Evolutionary conservation across 805 yeast species (phyloP).

Genomic region (Saccharomycopsis sp.): DNA sequence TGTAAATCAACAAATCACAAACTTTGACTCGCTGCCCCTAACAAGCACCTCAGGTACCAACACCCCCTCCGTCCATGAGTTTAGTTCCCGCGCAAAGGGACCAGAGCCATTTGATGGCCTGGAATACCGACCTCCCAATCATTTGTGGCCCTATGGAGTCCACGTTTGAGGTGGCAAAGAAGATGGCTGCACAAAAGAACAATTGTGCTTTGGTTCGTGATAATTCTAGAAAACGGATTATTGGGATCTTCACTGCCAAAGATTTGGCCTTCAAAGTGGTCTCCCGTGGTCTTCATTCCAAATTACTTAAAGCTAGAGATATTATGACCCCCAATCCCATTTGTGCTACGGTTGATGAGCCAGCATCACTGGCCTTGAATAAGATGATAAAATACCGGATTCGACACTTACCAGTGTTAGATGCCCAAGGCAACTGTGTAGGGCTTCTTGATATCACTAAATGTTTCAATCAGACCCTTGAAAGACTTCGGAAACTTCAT

Average conservation of each 20-base stretch:
- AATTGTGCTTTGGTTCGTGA: slow-evolving; percentile 33
- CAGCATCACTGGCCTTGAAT: slow-evolving; percentile 32
- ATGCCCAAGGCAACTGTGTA: slow-evolving; percentile 26
- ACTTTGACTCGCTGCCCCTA: no score
- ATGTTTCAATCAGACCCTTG: slow-evolving; percentile 38
- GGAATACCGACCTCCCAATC: slow-evolving; percentile 27
- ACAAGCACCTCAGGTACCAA: no score
- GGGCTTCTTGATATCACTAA: slow-evolving; percentile 37
- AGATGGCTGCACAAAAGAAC: slow-evolving; percentile 30
- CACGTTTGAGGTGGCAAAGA: slow-evolving; percentile 25
- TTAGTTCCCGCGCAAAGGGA: not conserved
- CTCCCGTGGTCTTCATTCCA: slow-evolving; percentile 24
- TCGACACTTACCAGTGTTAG: slow-evolving; percentile 34
- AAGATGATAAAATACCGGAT: slow-evolving; percentile 32
- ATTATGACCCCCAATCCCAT: slow-evolving; percentile 33
- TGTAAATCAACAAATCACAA: no score
- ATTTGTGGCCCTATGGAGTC: slow-evolving; percentile 27
- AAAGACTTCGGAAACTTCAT: slow-evolving; percentile 31
- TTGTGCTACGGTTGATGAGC: slow-evolving; percentile 27
- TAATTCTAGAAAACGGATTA: slow-evolving; percentile 21
- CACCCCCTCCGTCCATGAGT: not conserved
- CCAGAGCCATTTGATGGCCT: slow-evolving; percentile 13
- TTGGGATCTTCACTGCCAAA: slow-evolving; percentile 36
- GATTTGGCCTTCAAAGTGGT: slow-evolving; percentile 36
- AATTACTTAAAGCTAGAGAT: slow-evolving; percentile 23